Evolutionary conservation across 768 basidiomycete species (phyloP), one percentile per base, ranked within the genome.

Genomic region (Collybia nuda): DNA sequence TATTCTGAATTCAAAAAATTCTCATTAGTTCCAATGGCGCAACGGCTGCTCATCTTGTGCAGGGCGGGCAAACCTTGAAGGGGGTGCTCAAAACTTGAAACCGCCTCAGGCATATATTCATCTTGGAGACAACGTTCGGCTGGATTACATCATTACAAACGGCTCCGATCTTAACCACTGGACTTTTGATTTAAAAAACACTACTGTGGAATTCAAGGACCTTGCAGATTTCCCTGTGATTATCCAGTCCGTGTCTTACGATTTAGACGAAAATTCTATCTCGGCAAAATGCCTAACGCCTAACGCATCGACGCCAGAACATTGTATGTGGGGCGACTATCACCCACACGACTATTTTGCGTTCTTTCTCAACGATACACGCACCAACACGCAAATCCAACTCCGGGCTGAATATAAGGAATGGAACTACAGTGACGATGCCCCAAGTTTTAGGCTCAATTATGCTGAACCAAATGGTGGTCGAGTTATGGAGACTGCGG

Each of bases 401-500:
- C 41, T 58, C 3, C 54, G 44, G n/a, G 40, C 51, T 14, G 28
- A 29, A 2, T 44, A 58, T 24, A 35, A 48, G 14, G 51, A 55
- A 35, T 58, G 57, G 57, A 9, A n/a, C 19, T 58, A 52, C 38
- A 40, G 39, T 7, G 29, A 53, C 32, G 57, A 58, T 41, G 57
- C 57, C 1, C 57, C 57, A 1, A 58, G 54, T 32, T 53, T 58
- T 17, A 40, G 42, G 9, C 32, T 53, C 19, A 26, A 48, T 15
- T 44, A 46, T 38, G 18, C 44, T 12, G 21, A 52, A 21, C 14
- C 17, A 3, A 39, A 22, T 29, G 17, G 24, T 6, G 19, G 21
- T 17, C 32, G 48, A n/a, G 51, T 41, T 17, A 28, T 58, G 19
- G 47, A 58, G 22, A 56, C 54, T 5, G 57, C 54, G 0, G 57